phyloP scores from a whole-genome alignment of 1,284 basidiomycete genomes.

The Pseudozyma tsukubaensis region DNA sequence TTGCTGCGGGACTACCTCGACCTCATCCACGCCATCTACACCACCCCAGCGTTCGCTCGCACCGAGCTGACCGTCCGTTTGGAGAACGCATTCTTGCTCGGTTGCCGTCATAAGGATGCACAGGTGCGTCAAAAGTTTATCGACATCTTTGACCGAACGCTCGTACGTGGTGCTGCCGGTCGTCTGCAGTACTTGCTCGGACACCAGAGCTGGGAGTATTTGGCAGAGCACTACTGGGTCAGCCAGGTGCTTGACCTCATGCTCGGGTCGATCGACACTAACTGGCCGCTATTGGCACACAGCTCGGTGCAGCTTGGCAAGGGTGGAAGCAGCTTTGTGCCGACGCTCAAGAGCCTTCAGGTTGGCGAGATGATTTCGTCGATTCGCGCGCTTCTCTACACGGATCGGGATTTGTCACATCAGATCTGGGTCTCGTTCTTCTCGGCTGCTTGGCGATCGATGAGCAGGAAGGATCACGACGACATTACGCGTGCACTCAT shows the following conservation, averaged over 20 bases:
- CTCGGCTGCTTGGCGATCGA: slow-evolving; percentile 86
- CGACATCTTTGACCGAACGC: slow-evolving; percentile 87
- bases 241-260: slow-evolving; percentile 90
- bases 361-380: slow-evolving; percentile 70
- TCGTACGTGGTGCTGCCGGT: slow-evolving; percentile 83
- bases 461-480: slow-evolving; percentile 86
- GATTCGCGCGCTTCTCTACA: slow-evolving; percentile 84
- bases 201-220: slow-evolving; percentile 93
- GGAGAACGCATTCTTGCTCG: slow-evolving; percentile 92
- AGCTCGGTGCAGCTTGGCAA: slow-evolving; percentile 32
- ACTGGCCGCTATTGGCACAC: slow-evolving; percentile 48
- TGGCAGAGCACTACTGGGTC: slow-evolving; percentile 95
- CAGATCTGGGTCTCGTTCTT: slow-evolving; percentile 91
- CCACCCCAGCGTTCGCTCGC: slow-evolving; percentile 82
- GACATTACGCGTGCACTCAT: slow-evolving; percentile 92
- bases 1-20: slow-evolving; percentile 88
- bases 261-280: slow-evolving; percentile 73
- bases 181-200: slow-evolving; percentile 91
- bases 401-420: slow-evolving; percentile 82
- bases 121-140: slow-evolving; percentile 86
- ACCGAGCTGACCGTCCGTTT: slow-evolving; percentile 94
- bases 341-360: slow-evolving; percentile 42
- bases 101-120: slow-evolving; percentile 86
- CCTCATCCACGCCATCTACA: slow-evolving; percentile 94
- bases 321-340: slow-evolving; percentile 49